These are phyloP conservation scores for Tetracladium setigerum DNA, from an alignment of 495 filamentous ascomycete species.

Conservation along the genomic window DNA sequence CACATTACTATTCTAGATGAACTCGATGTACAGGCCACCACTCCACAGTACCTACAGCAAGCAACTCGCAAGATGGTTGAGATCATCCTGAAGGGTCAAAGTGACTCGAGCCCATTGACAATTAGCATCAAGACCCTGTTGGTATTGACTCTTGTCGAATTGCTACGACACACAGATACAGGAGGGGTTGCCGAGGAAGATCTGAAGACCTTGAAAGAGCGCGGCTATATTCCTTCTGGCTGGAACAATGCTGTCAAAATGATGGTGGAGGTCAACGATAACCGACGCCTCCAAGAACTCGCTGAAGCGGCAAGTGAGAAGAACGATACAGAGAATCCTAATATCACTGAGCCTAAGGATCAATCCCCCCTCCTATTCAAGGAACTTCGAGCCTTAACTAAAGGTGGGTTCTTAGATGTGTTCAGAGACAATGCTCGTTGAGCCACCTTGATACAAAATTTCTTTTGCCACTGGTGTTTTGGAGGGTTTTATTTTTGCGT, in stretches of 20 bases:
- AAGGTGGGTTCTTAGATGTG: too few species aligned
- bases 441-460: too few species aligned
- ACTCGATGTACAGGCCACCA: slow-evolving; percentile 45
- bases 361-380: too few species aligned
- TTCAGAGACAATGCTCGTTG: too few species aligned
- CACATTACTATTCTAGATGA: slow-evolving; percentile 58
- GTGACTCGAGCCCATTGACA: slow-evolving; percentile 56
- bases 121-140: slow-evolving; percentile 66
- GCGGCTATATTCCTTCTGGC: slow-evolving; percentile 2
- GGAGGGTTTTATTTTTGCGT: too few species aligned
- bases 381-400: too few species aligned
- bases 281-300: too few species aligned
- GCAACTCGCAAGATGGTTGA: slow-evolving; percentile 50
- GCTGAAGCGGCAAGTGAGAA: too few species aligned
- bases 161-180: slow-evolving; percentile 37
- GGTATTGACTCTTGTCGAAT: slow-evolving; percentile 58
- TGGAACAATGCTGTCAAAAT: slow-evolving; percentile 28
- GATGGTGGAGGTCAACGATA: slow-evolving; percentile 23
- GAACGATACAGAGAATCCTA: too few species aligned
- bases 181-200: slow-evolving; percentile 25
- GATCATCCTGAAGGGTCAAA: slow-evolving; percentile 46
- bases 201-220: slow-evolving; percentile 19
- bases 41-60: slow-evolving; percentile 53
- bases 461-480: too few species aligned
- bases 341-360: too few species aligned